Conservation (phyloP, 2,329 filamentous ascomycete genomes). For the Aspergillus fijiensis region DNA sequence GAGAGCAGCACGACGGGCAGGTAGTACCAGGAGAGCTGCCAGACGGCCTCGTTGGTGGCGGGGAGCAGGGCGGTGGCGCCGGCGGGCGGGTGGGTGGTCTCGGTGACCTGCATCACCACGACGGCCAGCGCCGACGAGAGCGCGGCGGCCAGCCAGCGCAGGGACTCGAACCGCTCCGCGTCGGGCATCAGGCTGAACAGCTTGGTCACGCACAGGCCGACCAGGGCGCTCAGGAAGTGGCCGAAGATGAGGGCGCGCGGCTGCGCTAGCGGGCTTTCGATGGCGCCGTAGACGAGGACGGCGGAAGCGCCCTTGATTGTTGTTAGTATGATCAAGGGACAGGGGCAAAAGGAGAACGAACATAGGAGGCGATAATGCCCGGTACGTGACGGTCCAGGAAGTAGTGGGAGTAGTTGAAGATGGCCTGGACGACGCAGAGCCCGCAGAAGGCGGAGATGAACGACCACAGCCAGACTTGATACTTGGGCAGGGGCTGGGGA, state of each 20-base stretch:
- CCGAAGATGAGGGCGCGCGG: constrained; percentile 35
- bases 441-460: constrained; percentile 29
- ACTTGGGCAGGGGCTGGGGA: constrained; percentile 24
- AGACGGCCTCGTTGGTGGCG: constrained; percentile 28
- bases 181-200: constrained; percentile 34
- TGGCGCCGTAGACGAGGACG: constrained; percentile 33
- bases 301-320: constrained; percentile 28
- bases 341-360: background rate
- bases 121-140: constrained; percentile 29
- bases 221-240: constrained; percentile 34
- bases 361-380: constrained; percentile 29
- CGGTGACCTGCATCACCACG: constrained; percentile 35
- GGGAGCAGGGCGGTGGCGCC: constrained; percentile 36
- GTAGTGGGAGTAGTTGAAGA: constrained; percentile 30
- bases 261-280: constrained; percentile 34
- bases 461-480: constrained; percentile 27
- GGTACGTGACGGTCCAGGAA: constrained; percentile 27
- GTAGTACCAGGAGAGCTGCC: constrained; percentile 34
- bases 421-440: constrained; percentile 24
- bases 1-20: constrained; percentile 33
- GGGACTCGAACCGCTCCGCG: constrained; percentile 29
- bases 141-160: constrained; percentile 27
- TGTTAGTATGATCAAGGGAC: background rate
- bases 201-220: constrained; percentile 33
- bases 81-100: constrained; percentile 36